Conservation (phyloP, 495 filamentous ascomycete species). For the Penicillium canescens region DNA sequence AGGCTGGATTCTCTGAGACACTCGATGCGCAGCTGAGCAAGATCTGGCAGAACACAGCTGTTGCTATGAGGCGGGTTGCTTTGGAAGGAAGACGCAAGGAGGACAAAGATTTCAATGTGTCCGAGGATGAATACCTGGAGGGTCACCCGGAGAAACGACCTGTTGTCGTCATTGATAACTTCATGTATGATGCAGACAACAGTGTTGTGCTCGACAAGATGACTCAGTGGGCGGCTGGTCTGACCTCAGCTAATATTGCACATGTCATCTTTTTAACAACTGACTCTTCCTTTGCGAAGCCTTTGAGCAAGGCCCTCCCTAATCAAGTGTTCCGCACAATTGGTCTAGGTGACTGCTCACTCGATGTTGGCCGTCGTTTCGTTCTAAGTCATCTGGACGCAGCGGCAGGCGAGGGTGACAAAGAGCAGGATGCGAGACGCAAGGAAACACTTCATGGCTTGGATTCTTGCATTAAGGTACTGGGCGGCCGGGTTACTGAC, state of each 20-base stretch:
- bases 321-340: conserved; percentile 89
- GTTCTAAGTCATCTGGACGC: conserved; percentile 79
- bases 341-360: conserved; percentile 79
- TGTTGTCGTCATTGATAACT: conserved; percentile 93
- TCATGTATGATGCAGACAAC: conserved; percentile 71
- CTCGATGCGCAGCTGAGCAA: conserved; percentile 88
- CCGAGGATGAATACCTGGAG: conserved; percentile 88
- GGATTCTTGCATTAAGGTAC: conserved; percentile 74
- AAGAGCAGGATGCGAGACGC: conserved; percentile 34
- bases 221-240: conserved; percentile 83
- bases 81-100: conserved; percentile 66
- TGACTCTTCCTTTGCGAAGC: conserved; percentile 86
- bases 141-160: conserved; percentile 83
- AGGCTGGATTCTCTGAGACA: conserved; percentile 93
- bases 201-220: conserved; percentile 85
- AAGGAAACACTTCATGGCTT: conserved; percentile 60
- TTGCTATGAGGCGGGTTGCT: conserved; percentile 75
- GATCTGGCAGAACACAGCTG: conserved; percentile 83
- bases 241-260: conserved; percentile 88
- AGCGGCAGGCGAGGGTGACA: conserved; percentile 40
- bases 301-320: conserved; percentile 81
- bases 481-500: conserved; percentile 91
- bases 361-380: conserved; percentile 83
- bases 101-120: conserved; percentile 70
- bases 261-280: conserved; percentile 97